Base-by-base conservation (phyloP, 225 moss, liverwort and hornwort species). In the Physcomitrellopsis africana region DNA sequence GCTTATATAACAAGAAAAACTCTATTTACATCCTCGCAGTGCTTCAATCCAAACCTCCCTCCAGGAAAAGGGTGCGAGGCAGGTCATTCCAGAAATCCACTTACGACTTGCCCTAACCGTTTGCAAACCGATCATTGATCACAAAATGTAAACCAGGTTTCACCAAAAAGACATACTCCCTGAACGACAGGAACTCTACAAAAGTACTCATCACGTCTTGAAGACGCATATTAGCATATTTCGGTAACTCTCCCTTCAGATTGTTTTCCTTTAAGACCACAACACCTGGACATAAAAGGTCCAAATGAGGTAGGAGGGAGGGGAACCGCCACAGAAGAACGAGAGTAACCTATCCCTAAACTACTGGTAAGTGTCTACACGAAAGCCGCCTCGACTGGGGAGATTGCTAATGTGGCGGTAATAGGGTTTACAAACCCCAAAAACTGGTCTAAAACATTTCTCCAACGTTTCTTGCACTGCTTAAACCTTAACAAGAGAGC, bases 41-140 rank as follows among this genome's bases (percentile, higher is more conserved):
- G 11, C 46, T 49, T 48, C 54, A 68, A 23, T 15, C 67, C 63
- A 10, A 29, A 11, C 12, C 23, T 12, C 12, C 24, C 60, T 49
- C 14, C 27, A 65, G 57, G 53, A 46, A 48, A 44, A 47, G 27
- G 1, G 51, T 68, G 32, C 11, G 37, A 63, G 17, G 15, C 18
- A 20, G 13, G 41, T 20, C 10, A 54, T 73, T 13, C 70, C 37
- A 62, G 11, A 61, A 17, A 56, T 68, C 42, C 18, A 32, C 55
- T 55, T 15, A 17, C 54, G 18, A 72, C 43, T 56, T 71, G 67
- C 67, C 77, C 74, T 84, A 84, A 84, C 81, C 84, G 74, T 51
- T 54, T 62, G 18, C 11, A 67, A 56, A 49, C 45, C 61, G 20
- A 22, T 48, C 66, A 7, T 9, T 20, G 10, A 70, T 29, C 74